phyloP scores from a whole-genome alignment of 371 early-diverging fungal species.

The Rhizomucor miehei region DNA sequence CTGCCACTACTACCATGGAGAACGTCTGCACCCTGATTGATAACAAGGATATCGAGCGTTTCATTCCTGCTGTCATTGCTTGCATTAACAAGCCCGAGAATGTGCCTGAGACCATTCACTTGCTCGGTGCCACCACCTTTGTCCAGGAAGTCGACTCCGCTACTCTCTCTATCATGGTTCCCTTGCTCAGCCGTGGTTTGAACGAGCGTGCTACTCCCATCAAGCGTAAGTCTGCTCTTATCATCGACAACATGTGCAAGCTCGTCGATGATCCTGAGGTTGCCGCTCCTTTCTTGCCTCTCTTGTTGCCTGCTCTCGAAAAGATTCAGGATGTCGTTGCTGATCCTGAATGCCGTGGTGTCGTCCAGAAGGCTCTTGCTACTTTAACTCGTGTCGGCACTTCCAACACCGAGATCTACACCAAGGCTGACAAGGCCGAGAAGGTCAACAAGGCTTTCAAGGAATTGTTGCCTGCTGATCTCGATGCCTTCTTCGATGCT shows the following conservation, averaged over 20 bases:
- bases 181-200: constrained; percentile 75
- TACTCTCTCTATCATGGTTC: constrained; percentile 79
- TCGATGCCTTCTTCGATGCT: constrained; percentile 38
- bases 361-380: constrained; percentile 47
- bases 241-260: constrained; percentile 86
- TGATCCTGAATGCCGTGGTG: constrained; percentile 76
- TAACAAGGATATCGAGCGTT: constrained; percentile 57
- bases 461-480: constrained; percentile 35
- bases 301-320: constrained; percentile 74
- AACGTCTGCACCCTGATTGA: constrained; percentile 42
- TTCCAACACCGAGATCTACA: constrained; percentile 24
- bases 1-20: constrained; percentile 53
- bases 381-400: constrained; percentile 34
- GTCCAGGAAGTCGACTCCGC: constrained; percentile 77
- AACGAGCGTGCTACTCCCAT: constrained; percentile 59
- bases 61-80: constrained; percentile 59
- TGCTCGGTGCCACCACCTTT: constrained; percentile 69
- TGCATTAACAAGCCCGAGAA: constrained; percentile 66
- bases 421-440: constrained; percentile 44
- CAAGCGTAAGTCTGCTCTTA: constrained; percentile 80
- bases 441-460: constrained; percentile 37
- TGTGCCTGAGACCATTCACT: constrained; percentile 63
- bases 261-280: constrained; percentile 76
- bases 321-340: constrained; percentile 72
- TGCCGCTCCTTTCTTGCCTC: constrained; percentile 79